A percentile compares a stretch with the other conserved stretches of the same genome.
These are phyloP conservation scores for thale cress (Arabidopsis thaliana) DNA, from an alignment of 345 rosid species.

Conservation along the genomic window TAIR10.1 NC_003074.8:21576501-21577000, in stretches of 20 bases:
- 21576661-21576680: slow-evolving; percentile 7
- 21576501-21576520: too few species aligned
- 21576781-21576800: not conserved
- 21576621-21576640: not conserved
- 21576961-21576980: slow-evolving; percentile 66
- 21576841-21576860: not conserved
- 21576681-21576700: too few species aligned
- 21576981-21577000: slow-evolving; percentile 59
- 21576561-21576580: not conserved
- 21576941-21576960: slow-evolving; percentile 14
- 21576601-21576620: not conserved
- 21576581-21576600: not conserved
- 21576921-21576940: not conserved
- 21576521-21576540: too few species aligned
- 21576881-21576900: not conserved
- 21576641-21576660: not conserved
- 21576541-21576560: too few species aligned
- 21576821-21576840: not conserved
- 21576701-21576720: not conserved
- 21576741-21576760: slow-evolving; percentile 26
- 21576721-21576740: slow-evolving; percentile 19
- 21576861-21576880: not conserved
- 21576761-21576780: not conserved
- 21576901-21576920: not conserved
- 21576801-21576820: not conserved